phyloP scores from a whole-genome alignment of 1,139 yeast genomes.

The Taphrina populina region DNA sequence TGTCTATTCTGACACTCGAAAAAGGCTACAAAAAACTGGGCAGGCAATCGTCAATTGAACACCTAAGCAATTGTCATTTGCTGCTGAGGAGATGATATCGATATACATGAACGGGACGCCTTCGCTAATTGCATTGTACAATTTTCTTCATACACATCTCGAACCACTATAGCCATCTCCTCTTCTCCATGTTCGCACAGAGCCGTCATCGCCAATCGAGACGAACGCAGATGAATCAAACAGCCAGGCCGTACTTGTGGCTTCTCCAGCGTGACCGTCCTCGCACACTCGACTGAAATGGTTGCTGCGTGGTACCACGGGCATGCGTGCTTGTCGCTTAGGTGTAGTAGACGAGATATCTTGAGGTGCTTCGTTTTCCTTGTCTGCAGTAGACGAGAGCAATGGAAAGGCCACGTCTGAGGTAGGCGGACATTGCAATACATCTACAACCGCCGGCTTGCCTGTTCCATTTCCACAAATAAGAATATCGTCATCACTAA shows the following conservation, averaged over 20 bases:
- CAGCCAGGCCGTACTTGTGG: slow-evolving; percentile 19
- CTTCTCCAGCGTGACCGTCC: slow-evolving; percentile 14
- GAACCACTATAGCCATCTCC: too few species aligned
- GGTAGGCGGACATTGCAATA: background rate
- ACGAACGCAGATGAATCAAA: slow-evolving; percentile 12
- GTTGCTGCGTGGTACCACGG: too few species aligned
- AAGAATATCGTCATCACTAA: slow-evolving; percentile 23
- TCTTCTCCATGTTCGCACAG: slow-evolving; percentile 19
- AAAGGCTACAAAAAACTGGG: too few species aligned
- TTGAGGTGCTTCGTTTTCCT: background rate
- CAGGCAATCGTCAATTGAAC: too few species aligned
- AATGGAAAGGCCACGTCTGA: background rate
- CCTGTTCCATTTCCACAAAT: slow-evolving; percentile 25
- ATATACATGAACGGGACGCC: too few species aligned
- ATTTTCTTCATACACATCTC: too few species aligned
- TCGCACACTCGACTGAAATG: background rate
- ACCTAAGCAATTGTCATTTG: background rate
- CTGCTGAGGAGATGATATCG: too few species aligned
- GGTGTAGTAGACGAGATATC: too few species aligned
- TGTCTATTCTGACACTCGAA: too few species aligned
- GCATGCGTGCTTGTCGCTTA: too few species aligned
- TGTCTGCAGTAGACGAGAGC: background rate
- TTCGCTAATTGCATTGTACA: too few species aligned
- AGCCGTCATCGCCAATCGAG: slow-evolving; percentile 18
- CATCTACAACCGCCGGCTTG: slow-evolving; percentile 14